Evolutionary conservation across 202 grass and related monocot species (phyloP).

Genomic region (Bolboschoenoplectus hybrid): DNA sequence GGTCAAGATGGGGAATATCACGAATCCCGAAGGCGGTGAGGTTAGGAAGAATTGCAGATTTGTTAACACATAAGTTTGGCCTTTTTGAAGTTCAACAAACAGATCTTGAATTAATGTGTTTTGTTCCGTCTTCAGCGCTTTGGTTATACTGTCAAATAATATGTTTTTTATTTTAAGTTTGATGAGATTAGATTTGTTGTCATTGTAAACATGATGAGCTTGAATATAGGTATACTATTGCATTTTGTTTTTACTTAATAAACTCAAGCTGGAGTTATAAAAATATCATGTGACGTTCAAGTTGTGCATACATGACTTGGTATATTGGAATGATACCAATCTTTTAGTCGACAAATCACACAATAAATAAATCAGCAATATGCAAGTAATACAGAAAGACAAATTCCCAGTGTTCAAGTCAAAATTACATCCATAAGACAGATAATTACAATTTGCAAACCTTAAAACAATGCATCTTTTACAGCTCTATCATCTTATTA

Average conservation of each 20-base stretch:
- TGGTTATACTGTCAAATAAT: constrained; percentile 43
- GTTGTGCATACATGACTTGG: neutral
- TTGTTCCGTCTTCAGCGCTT: constrained; percentile 35
- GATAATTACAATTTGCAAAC: constrained; percentile 26
- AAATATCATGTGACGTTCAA: neutral
- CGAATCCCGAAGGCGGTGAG: constrained; percentile 73
- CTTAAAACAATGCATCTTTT: constrained; percentile 2
- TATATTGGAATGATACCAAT: neutral
- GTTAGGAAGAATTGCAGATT: constrained; percentile 97
- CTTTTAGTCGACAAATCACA: neutral
- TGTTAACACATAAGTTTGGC: constrained; percentile 64
- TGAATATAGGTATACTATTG: constrained; percentile 21
- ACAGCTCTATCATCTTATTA: constrained; percentile 30
- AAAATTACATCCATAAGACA: neutral
- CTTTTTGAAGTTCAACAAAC: neutral
- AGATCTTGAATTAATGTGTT: constrained; percentile 29
- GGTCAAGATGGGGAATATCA: constrained; percentile 99
- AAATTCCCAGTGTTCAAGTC: neutral
- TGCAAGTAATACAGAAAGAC: neutral
- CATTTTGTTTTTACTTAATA: constrained; percentile 33
- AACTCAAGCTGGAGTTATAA: constrained; percentile 1
- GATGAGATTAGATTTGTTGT: constrained; percentile 37
- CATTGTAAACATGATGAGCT: constrained; percentile 26
- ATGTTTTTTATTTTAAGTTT: constrained; percentile 44
- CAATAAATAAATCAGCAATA: neutral